A percentile compares a stretch with the other conserved stretches of the same genome.
Conservation (phyloP, 2,329 filamentous ascomycete genomes). For the Colletotrichum sp. region DNA sequence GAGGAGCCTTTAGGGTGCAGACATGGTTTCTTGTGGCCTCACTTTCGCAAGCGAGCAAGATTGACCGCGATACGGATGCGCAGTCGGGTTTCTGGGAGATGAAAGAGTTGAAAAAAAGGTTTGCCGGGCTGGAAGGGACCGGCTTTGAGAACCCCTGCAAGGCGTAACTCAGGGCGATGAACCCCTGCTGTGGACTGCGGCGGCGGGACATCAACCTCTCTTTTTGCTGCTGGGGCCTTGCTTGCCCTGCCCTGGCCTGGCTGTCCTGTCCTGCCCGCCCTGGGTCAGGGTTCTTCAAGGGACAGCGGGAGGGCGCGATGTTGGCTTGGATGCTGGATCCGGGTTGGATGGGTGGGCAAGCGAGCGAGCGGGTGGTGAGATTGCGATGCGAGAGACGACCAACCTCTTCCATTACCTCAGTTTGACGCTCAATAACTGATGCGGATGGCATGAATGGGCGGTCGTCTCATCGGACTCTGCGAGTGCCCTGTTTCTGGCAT, state of each 20-base stretch:
- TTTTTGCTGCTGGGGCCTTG: neutral
- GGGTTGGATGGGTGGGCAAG: neutral
- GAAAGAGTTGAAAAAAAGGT: neutral
- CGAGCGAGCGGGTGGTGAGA: neutral
- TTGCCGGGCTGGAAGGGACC: neutral
- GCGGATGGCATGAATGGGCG: neutral
- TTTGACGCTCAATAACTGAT: neutral
- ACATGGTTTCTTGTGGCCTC: neutral
- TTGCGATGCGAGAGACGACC: neutral
- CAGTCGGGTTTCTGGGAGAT: neutral
- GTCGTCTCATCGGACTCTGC: neutral
- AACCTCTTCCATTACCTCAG: neutral
- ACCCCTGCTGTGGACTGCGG: neutral
- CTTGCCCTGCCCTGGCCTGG: neutral
- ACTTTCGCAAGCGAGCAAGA: slow-evolving; percentile 3
- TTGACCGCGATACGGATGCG: neutral
- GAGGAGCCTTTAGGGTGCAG: neutral
- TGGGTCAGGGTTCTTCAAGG: neutral
- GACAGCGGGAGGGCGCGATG: neutral
- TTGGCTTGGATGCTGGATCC: neutral
- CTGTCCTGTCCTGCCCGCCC: neutral
- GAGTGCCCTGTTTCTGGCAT: neutral
- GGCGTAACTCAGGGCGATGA: neutral
- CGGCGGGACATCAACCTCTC: neutral
- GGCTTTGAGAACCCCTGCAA: neutral